Evolutionary conservation across 371 early-diverging fungal genomes (phyloP), one percentile per base, ranked within the genome.

Genomic region (Mucor saturninus): DNA sequence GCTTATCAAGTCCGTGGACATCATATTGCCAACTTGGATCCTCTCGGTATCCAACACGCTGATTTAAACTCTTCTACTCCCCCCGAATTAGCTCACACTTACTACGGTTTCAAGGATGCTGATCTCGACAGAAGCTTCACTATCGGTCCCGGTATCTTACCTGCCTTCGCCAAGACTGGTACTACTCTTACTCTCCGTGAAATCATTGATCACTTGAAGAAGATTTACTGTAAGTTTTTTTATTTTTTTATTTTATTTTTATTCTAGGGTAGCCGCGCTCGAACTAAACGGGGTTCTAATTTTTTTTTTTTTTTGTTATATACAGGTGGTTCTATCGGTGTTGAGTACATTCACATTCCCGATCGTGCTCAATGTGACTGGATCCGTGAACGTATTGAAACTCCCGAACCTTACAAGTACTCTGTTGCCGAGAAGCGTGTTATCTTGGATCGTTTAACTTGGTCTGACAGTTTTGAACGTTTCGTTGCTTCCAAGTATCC

Each of bases 1-100:
- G 98, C 98, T 38, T 97, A 94, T 79, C 97, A 98, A 78, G 95
- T 92, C 49, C 93, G 97, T 64, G 99, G 99, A 32, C 99, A 98
- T 71, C 95, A 94, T 59, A 81, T 95, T 63, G 99, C 97, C 64
- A 88, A 89, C 67, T 77, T 98, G 50, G 99, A 98, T 75, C 97
- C 97, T 45, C 83, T 98, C 37, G 95, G 91, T 38, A 93, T 98
- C 71, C 77, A 80, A 65, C 75, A 85, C 51, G 79, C 90, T 53
- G 85, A 89, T 66, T 69, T 82, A 39, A 77, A 85, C 59, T 57
- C 73, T 21, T 67, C 80, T 14, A 82, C 89, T 15, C 89, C 92
- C 46, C 93, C 89, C 46, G 99, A 98, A 81, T 84, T 98, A 54
- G 90, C 88, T 59, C 80, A 90, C 39, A 73, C 75, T 53, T 93